Evolutionary conservation across 345 rosid genomes (phyloP).

Genomic region (Moricandia moricandioides): DNA sequence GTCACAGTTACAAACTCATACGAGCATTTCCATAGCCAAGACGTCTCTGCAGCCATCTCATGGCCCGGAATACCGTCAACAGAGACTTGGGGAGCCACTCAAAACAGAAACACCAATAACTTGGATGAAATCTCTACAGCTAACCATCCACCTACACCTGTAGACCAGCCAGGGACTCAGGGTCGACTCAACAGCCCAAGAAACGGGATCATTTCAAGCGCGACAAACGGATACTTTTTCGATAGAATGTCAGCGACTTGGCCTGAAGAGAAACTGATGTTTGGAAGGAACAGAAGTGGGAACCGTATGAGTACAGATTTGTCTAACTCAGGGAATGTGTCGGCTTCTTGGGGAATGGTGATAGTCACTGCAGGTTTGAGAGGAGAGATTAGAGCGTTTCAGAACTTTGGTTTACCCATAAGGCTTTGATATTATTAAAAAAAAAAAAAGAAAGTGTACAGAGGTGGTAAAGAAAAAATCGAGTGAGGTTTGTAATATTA

Average conservation of each 20-base stretch:
- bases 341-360: slow-evolving; percentile 81
- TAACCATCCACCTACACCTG: slow-evolving; percentile 85
- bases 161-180: slow-evolving; percentile 48
- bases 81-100: slow-evolving; percentile 37
- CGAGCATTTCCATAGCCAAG: slow-evolving; percentile 91
- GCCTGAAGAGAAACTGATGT: slow-evolving; percentile 80
- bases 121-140: slow-evolving; percentile 57
- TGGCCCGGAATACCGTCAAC: slow-evolving; percentile 70
- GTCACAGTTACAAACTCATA: slow-evolving; percentile 62
- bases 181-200: slow-evolving; percentile 53
- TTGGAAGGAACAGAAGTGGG: slow-evolving; percentile 47
- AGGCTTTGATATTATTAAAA: slow-evolving; percentile 35
- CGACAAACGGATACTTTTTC: slow-evolving; percentile 77
- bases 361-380: slow-evolving; percentile 83
- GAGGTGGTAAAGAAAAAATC: slow-evolving; percentile 18
- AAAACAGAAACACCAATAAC: slow-evolving; percentile 41
- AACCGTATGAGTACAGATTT: slow-evolving; percentile 56
- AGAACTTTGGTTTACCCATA: slow-evolving; percentile 89
- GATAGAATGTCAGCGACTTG: slow-evolving; percentile 89
- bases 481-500: slow-evolving; percentile 67
- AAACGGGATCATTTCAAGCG: slow-evolving; percentile 75
- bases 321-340: slow-evolving; percentile 42
- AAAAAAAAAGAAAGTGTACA: slow-evolving; percentile 5
- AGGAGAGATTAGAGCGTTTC: slow-evolving; percentile 82
- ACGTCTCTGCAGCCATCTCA: slow-evolving; percentile 77